Percentiles rank a stretch among this genome's conserved stretches.
Evolutionary conservation across 345 rosid genomes (phyloP).

Genomic region (Populus euphratica): DNA sequence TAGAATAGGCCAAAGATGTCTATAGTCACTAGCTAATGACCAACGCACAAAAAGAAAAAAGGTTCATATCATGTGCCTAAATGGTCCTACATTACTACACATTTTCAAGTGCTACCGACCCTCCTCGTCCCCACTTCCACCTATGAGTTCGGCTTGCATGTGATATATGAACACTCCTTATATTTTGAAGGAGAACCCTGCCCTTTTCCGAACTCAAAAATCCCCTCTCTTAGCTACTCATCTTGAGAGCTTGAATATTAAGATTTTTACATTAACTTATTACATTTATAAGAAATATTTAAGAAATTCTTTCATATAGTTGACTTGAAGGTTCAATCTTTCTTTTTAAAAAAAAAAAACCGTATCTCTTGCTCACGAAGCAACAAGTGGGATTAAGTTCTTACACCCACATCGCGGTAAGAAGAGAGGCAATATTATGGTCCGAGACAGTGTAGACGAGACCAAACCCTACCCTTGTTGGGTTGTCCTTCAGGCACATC

Average conservation of each 20-base stretch:
- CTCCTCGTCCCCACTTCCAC: conserved; percentile 2
- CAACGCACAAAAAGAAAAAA: conserved; percentile 1
- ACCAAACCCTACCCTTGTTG: neutral
- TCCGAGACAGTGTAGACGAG: neutral
- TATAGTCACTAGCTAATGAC: neutral
- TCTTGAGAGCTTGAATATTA: no score
- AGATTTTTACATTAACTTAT: no score
- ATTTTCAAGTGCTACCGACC: conserved; percentile 24
- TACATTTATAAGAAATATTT: no score
- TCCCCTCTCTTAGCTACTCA: no score
- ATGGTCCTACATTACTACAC: conserved; percentile 29
- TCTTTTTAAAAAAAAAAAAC: no score
- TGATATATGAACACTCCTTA: neutral
- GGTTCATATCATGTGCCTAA: conserved; percentile 29
- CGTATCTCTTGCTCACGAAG: no score
- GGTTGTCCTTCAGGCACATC: neutral
- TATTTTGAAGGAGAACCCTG: no score
- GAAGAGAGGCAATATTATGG: conserved; percentile 5
- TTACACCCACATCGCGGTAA: neutral
- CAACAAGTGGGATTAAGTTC: no score
- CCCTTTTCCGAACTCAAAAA: no score
- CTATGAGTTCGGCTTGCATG: conserved; percentile 38
- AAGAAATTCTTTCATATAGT: no score
- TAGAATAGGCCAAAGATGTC: conserved; percentile 17
- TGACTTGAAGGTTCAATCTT: no score